Percentiles rank a stretch among this genome's conserved stretches.
These are phyloP conservation scores for Dendrobium officinale DNA, from an alignment of 106 monocot species.

Conservation along the genomic window DNA sequence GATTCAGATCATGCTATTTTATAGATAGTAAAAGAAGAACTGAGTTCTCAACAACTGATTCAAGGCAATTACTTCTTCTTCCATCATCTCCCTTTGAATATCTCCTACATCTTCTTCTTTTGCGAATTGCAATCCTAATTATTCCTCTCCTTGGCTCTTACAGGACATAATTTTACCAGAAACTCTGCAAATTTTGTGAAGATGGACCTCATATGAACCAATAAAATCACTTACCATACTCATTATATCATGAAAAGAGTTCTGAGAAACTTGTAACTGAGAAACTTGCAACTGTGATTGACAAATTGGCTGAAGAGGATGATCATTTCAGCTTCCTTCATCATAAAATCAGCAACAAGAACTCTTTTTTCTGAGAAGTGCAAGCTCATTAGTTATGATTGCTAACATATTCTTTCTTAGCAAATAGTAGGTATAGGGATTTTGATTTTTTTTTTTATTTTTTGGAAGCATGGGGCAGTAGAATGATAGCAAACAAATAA, in stretches of 20 bases:
- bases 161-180: background rate
- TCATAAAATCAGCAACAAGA: background rate
- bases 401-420: slow-evolving; percentile 8
- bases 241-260: background rate
- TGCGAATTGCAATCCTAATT: background rate
- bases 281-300: too few species aligned
- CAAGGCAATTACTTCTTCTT: background rate
- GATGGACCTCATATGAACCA: background rate
- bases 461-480: background rate
- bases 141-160: background rate
- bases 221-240: background rate
- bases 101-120: background rate
- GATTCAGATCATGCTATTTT: background rate
- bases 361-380: background rate
- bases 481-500: slow-evolving; percentile 7
- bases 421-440: background rate
- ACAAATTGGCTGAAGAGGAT: background rate
- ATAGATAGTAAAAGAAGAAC: background rate
- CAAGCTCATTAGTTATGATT: background rate
- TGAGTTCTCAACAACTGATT: background rate
- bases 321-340: background rate
- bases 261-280: too few species aligned
- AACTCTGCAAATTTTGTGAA: slow-evolving; percentile 2
- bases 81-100: background rate
- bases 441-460: background rate